Conservation (phyloP, 73 alveolate genomes). For the Tetrahymena elliotti region DNA sequence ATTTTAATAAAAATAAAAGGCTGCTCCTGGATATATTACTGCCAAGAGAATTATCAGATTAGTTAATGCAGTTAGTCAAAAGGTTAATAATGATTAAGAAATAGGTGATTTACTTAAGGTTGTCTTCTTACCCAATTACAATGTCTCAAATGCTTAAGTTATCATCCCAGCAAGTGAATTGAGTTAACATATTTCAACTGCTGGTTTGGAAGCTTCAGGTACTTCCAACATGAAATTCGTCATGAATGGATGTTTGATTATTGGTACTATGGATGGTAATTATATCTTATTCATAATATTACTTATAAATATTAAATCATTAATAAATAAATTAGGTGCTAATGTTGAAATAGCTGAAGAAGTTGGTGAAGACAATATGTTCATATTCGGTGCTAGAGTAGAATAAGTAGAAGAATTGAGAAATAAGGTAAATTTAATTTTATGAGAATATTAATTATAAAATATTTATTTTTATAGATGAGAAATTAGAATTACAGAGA, state of each 20-base stretch:
- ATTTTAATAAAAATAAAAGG: not conserved
- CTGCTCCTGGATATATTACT: slow-evolving; percentile 84
- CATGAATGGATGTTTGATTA: slow-evolving; percentile 83
- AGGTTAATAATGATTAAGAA: slow-evolving; percentile 76
- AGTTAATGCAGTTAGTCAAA: slow-evolving; percentile 71
- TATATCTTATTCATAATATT: too few species aligned
- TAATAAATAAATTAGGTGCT: slow-evolving; percentile 40
- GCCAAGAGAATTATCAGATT: slow-evolving; percentile 84
- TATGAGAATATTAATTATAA: not conserved
- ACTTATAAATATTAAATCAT: too few species aligned
- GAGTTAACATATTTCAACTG: slow-evolving; percentile 83
- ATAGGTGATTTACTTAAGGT: slow-evolving; percentile 68
- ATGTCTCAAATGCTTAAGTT: slow-evolving; percentile 76
- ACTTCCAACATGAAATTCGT: slow-evolving; percentile 86
- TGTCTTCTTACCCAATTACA: slow-evolving; percentile 78
- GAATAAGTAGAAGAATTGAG: slow-evolving; percentile 65
- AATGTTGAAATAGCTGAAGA: slow-evolving; percentile 92
- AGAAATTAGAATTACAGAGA: slow-evolving; percentile 4
- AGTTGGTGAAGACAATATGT: slow-evolving; percentile 87
- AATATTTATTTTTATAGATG: slow-evolving; percentile 46
- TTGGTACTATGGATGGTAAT: slow-evolving; percentile 85
- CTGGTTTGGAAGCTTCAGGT: slow-evolving; percentile 94
- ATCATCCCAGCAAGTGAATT: slow-evolving; percentile 92
- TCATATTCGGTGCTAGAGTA: slow-evolving; percentile 84
- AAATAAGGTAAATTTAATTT: slow-evolving; percentile 27